These are phyloP conservation scores for Geotrichum restrictum DNA, from an alignment of 1,139 yeast genomes.

Conservation along the genomic window DNA sequence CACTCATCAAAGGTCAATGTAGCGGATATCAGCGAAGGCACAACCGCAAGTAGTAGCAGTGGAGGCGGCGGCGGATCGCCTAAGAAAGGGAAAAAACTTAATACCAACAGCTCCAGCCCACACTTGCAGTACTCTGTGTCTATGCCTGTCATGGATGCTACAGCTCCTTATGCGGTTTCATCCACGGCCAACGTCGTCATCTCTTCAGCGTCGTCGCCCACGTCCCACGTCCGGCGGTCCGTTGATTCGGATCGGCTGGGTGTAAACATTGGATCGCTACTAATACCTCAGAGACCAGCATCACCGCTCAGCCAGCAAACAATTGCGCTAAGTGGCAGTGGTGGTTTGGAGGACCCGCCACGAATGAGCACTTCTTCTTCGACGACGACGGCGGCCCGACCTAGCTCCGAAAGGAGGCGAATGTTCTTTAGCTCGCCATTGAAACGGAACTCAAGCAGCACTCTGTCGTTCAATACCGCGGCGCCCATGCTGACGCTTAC, in stretches of 20 bases:
- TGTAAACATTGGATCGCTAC: not conserved
- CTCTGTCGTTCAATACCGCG: not conserved
- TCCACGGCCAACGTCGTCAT: conserved; percentile 17
- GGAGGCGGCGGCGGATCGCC: conserved; percentile 4
- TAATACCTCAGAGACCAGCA: conserved; percentile 1
- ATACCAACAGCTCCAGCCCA: conserved; percentile 6
- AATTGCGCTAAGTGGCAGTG: not conserved
- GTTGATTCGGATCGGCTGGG: conserved; percentile 12
- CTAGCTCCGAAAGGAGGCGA: conserved; percentile 9
- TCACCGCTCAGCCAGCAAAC: conserved; percentile 15
- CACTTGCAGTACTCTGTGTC: conserved; percentile 19
- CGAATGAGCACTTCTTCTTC: not conserved
- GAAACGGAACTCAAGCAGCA: conserved; percentile 7
- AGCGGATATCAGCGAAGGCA: not conserved
- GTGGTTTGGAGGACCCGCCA: not conserved
- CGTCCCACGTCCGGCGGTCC: conserved; percentile 1
- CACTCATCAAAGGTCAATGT: conserved; percentile 1
- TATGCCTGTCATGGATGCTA: conserved; percentile 19
- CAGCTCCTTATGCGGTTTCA: conserved; percentile 19
- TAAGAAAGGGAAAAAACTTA: not conserved
- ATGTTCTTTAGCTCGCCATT: conserved; percentile 2
- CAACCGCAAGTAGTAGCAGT: no score
- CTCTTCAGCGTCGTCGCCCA: conserved; percentile 15
- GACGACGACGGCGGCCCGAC: no score
- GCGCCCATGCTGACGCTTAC: not conserved